Percentiles rank a stretch among this genome's conserved stretches.
These are phyloP conservation scores for Cladosporium phlei DNA, from an alignment of 2,329 filamentous ascomycete species.

Conservation along the genomic window DNA sequence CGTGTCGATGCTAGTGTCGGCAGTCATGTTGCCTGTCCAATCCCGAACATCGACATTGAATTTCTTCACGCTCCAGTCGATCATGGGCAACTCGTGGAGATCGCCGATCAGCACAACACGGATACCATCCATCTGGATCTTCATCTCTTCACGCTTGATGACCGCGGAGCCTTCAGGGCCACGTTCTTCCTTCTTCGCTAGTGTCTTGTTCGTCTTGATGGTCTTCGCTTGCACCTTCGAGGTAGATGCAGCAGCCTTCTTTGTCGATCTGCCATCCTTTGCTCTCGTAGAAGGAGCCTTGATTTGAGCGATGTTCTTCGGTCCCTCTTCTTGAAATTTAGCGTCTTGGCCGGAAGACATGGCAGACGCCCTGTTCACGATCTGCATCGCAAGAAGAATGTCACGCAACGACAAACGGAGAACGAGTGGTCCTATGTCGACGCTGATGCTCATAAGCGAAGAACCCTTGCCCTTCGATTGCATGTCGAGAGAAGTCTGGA, in stretches of 20 bases:
- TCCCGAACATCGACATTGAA: constrained; percentile 82
- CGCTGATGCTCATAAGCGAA: constrained; percentile 69
- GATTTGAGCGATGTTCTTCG: constrained; percentile 52
- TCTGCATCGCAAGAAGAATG: constrained; percentile 89
- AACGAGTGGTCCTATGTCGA: constrained; percentile 87
- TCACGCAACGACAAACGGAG: constrained; percentile 86
- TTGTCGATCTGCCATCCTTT: constrained; percentile 39
- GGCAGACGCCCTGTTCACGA: constrained; percentile 84
- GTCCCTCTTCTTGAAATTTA: constrained; percentile 49
- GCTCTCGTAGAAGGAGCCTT: constrained; percentile 38
- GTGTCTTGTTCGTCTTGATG: constrained; percentile 46
- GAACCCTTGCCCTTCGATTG: constrained; percentile 55
- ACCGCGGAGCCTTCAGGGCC: constrained; percentile 49
- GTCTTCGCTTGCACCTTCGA: constrained; percentile 44
- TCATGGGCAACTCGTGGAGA: constrained; percentile 86
- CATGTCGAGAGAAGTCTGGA: constrained; percentile 82
- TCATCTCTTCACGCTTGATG: constrained; percentile 71
- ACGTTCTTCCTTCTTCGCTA: constrained; percentile 44
- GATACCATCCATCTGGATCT: constrained; percentile 80
- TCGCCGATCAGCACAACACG: constrained; percentile 93
- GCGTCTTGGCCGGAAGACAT: constrained; percentile 55
- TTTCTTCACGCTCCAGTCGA: constrained; percentile 88
- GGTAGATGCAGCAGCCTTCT: constrained; percentile 45
- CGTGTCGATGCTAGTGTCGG: constrained; percentile 84
- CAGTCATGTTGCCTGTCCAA: constrained; percentile 84